Percentiles rank a stretch among this genome's conserved stretches.
Conservation (phyloP, 768 basidiomycete species). For the Hemileccinum impolitum region DNA sequence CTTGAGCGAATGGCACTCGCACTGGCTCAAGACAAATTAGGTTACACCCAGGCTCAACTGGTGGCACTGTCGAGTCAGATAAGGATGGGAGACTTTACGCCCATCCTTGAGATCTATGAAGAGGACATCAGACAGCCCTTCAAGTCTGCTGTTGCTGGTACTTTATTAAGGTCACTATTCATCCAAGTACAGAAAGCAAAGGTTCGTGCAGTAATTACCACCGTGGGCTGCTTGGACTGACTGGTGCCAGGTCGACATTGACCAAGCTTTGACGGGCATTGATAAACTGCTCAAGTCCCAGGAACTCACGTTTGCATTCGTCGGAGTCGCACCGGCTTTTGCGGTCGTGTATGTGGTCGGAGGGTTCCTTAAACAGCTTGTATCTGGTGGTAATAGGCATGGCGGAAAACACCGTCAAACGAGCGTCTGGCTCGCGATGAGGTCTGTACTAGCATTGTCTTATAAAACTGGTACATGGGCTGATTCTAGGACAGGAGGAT, state of each 20-base stretch:
- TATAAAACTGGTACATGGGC: not conserved
- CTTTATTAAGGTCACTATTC: constrained; percentile 77
- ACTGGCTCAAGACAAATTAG: constrained; percentile 77
- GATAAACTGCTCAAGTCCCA: constrained; percentile 93
- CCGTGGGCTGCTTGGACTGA: not conserved
- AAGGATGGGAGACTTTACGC: constrained; percentile 77
- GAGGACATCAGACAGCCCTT: constrained; percentile 88
- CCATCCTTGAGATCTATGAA: constrained; percentile 86
- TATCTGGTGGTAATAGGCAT: constrained; percentile 48
- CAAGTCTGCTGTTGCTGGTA: constrained; percentile 75
- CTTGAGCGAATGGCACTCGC: constrained; percentile 90
- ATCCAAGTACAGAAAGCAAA: constrained; percentile 97
- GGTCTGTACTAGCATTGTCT: constrained; percentile 39
- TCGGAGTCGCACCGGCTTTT: constrained; percentile 89
- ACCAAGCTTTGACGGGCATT: constrained; percentile 85
- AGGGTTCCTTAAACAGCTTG: constrained; percentile 50
- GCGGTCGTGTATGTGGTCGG: constrained; percentile 69
- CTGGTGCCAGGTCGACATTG: constrained; percentile 74
- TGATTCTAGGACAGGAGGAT: constrained; percentile 45
- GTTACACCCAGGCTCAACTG: constrained; percentile 63
- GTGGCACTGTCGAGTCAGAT: constrained; percentile 62
- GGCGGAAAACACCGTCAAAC: constrained; percentile 55
- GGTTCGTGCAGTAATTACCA: constrained; percentile 35
- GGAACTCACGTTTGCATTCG: constrained; percentile 94
- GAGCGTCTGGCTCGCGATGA: constrained; percentile 68